phyloP scores from a whole-genome alignment of 192 early-diverging fungal genomes.

The Linnemannia zychae region DNA sequence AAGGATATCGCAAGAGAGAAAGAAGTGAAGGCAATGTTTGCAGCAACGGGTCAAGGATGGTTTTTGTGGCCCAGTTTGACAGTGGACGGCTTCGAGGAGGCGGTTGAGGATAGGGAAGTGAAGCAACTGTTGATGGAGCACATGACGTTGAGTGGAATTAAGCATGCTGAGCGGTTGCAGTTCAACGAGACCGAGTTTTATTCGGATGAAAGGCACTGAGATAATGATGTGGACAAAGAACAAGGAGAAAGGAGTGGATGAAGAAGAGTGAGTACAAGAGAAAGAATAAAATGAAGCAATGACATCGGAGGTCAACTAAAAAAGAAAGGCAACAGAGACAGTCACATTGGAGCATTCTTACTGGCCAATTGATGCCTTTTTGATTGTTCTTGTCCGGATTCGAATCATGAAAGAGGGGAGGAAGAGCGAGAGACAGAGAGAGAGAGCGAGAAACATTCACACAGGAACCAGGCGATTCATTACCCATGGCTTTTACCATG shows the following conservation, averaged over 20 bases:
- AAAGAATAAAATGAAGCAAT: neutral
- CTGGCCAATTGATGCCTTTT: neutral
- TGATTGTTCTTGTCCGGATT: too few relatives aligned
- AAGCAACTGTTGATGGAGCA: constrained; percentile 3
- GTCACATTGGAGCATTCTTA: neutral
- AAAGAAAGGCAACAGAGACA: neutral
- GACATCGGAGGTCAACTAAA: neutral
- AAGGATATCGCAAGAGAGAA: neutral
- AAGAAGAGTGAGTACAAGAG: neutral
- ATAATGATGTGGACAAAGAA: neutral
- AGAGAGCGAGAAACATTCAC: neutral
- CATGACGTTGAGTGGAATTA: constrained; percentile 6
- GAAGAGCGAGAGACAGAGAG: neutral
- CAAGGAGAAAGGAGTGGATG: neutral
- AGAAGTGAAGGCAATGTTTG: neutral
- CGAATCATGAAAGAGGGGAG: neutral
- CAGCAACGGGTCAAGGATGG: constrained; percentile 1
- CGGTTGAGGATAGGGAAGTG: neutral
- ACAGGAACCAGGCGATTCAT: too few relatives aligned
- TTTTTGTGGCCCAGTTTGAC: neutral
- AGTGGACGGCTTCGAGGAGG: neutral
- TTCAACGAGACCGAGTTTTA: constrained; percentile 13
- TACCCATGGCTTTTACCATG: too few relatives aligned
- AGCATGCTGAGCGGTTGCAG: neutral
- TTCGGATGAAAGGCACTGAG: neutral